Evolutionary conservation across 495 filamentous ascomycete species (phyloP).

Genomic region (Hyaloscypha hepaticicola): DNA sequence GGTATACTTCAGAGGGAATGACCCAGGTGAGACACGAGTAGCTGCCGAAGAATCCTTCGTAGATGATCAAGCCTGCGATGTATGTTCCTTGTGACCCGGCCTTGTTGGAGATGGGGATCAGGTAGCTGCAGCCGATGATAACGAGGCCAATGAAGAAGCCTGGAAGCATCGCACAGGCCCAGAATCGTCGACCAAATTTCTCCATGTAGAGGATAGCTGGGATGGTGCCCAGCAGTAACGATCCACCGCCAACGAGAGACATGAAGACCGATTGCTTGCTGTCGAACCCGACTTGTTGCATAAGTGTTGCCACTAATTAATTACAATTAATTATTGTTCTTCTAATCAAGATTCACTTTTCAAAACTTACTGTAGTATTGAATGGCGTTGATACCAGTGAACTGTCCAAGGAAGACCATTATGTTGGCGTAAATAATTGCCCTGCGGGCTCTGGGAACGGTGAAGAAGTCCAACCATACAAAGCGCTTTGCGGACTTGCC

Average conservation of each 20-base stretch:
- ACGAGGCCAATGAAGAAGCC: constrained; percentile 60
- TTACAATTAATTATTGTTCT: no score
- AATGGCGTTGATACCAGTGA: constrained; percentile 60
- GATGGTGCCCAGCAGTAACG: constrained; percentile 55
- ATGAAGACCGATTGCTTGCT: constrained; percentile 53
- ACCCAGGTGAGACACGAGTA: constrained; percentile 66
- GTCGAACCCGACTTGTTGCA: constrained; percentile 57
- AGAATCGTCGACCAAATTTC: constrained; percentile 58
- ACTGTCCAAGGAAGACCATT: constrained; percentile 62
- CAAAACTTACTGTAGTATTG: constrained; percentile 71
- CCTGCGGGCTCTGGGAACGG: constrained; percentile 54
- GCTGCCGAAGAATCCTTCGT: constrained; percentile 62
- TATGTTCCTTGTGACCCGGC: constrained; percentile 49
- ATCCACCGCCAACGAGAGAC: constrained; percentile 61
- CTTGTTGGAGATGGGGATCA: constrained; percentile 42
- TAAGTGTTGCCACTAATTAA: constrained; percentile 55
- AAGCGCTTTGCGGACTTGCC: constrained; percentile 40
- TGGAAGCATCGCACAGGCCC: constrained; percentile 60
- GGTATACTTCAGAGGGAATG: constrained; percentile 58
- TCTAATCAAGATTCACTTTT: no score
- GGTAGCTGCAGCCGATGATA: constrained; percentile 55
- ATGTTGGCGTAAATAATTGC: constrained; percentile 61
- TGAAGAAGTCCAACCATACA: constrained; percentile 63
- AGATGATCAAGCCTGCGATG: constrained; percentile 56
- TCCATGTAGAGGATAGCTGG: constrained; percentile 63